Percentiles rank a stretch among this genome's conserved stretches.
phyloP scores from a whole-genome alignment of 2,329 filamentous ascomycete genomes.

The Diaporthe vexans region DNA sequence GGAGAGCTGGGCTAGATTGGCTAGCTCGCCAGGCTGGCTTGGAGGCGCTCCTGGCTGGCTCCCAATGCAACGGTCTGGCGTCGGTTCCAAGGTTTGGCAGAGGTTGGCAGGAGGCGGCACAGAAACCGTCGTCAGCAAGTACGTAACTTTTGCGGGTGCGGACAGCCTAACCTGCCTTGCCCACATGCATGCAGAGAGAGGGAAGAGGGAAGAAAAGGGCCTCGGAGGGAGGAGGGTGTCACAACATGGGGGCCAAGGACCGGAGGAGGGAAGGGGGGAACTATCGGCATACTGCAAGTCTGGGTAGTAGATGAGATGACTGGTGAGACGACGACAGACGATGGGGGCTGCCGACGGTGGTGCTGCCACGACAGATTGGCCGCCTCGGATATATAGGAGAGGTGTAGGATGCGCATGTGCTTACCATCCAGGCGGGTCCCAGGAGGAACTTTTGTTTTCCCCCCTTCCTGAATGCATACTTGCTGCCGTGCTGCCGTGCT shows the following conservation, averaged over 20 bases:
- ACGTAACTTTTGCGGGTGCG: too few species aligned
- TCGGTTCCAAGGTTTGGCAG: constrained; percentile 10
- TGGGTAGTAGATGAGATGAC: constrained; percentile 15
- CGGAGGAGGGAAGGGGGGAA: constrained; percentile 3
- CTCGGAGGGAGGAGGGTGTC: constrained; percentile 10
- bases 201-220: too few species aligned
- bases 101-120: constrained; percentile 25
- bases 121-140: not conserved
- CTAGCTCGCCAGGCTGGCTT: not conserved
- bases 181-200: too few species aligned
- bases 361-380: constrained; percentile 27
- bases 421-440: constrained; percentile 28
- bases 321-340: constrained; percentile 15
- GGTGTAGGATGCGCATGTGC: constrained; percentile 21
- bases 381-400: constrained; percentile 29
- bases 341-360: not conserved
- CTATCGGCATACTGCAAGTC: not conserved
- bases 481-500: too few species aligned
- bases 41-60: constrained; percentile 1
- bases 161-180: too few species aligned
- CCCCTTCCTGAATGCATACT: not conserved
- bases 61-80: constrained; percentile 27
- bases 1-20: not conserved
- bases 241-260: constrained; percentile 25
- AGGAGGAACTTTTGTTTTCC: not conserved